Evolutionary conservation across 257 asterid species (phyloP), one percentile per base, ranked within the genome.

Genomic region (Lithospermum erythrorhizon): DNA sequence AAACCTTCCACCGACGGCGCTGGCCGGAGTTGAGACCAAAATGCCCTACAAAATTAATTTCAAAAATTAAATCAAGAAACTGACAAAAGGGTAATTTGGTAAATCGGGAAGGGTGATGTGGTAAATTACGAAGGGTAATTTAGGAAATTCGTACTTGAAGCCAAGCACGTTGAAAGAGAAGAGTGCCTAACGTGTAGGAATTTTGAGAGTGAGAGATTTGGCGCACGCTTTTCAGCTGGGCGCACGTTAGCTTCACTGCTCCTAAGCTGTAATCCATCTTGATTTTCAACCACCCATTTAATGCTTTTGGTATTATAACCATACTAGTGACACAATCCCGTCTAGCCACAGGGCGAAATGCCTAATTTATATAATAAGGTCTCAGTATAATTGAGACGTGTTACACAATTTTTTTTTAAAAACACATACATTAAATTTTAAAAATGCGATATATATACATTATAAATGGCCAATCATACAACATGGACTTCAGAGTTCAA

Each of bases 131-230:
- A 24, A 13, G 49, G 21, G 23, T 45, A 32, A 9, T n/a, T 29
- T 23, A 21, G 59, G 64, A 58, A 45, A 21, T 18, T 10, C n/a
- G 1, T 22, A 85, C 98, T 93, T 91, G 98, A 48, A 91, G 54
- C 96, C 96, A 91, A 35, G 84, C 93, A 70, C 98, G 96, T 69
- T 91, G 98, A 81, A 88, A 91, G 68, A 85, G 95, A 73, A 91
- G 78, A 66, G 86, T 81, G 61, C 87, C 84, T 59, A 91, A 84
- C 65, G 79, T 70, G 80, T 61, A 83, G 65, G 90, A 70, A 21
- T 71, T 53, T 60, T 70, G 79, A 53, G 83, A 68, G 61, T 22
- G 58, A 11, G 74, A 68, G 17, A 65, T 63, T 70, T 65, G 68
- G 65, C 66, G 59, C 62, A 87, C 94, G 70, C 51, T 65, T 65